Evolutionary conservation across 345 rosid species (phyloP), one percentile per base, ranked within the genome.

Genomic region (Euphorbia lathyris): DNA sequence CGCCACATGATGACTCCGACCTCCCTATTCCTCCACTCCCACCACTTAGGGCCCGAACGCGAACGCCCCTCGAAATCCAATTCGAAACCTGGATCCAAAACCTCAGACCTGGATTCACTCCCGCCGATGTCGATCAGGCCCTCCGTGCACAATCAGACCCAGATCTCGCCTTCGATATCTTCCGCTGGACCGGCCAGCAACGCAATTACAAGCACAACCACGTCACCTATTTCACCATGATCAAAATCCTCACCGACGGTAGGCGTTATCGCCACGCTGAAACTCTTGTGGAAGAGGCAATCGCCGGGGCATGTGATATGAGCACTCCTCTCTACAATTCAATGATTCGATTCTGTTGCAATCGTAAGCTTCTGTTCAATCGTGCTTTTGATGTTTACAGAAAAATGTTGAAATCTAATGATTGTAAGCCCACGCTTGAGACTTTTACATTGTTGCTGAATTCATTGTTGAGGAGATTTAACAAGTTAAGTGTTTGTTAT

Each of bases 151-250:
- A 88, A 78, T 74, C 85, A 7, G 97, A 95, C 73, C 88, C 99
- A 14, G 92, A 95, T 80, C 90, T 95, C 47, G 96, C 96, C 5
- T 78, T 84, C 71, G 96, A 90, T 76, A 88, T 95, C 58, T 95
- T 92, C 88, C 97, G 97, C 4, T 95, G 99, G 97, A 86, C 97
- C 4, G 80, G 96, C 42, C 90, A 77, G 66, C 88, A 86, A 42
- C 86, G 90, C 63, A 83, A 83, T 10, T 95, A 87, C 90, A 81
- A 76, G 69, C 98, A 92, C 84, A 83, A 80, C 63, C 78, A 86
- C 65, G 71, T 73, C 40, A 81, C 94, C 48, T 90, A 95, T 83
- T 87, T 82, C 76, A 69, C 88, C 45, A 79, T 86, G 67, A 84
- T 95, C 82, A 81, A 82, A 51, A 80, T 71, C 78, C 83, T 86